Percentiles rank a stretch among this genome's conserved stretches.
phyloP scores from a whole-genome alignment of 129 eudicot species.

The Arctium minus region DNA sequence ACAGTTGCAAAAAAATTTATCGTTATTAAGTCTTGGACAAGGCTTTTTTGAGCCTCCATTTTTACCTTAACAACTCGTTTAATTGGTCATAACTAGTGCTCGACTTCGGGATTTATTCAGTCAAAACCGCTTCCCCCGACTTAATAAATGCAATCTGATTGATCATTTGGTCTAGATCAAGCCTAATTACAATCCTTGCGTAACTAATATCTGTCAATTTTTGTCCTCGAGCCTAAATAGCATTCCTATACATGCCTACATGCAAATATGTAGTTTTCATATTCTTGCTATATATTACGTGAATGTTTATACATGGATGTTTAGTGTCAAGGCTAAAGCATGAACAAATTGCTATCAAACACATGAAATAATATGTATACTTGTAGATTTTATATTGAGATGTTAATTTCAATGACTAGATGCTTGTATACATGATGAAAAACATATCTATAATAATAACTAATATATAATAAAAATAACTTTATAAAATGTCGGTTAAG shows the following conservation, averaged over 20 bases:
- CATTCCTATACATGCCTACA: neutral
- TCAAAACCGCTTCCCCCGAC: neutral
- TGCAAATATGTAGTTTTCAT: neutral
- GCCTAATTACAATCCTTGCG: neutral
- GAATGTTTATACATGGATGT: neutral
- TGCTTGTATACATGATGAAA: neutral
- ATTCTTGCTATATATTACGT: neutral
- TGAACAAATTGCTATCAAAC: neutral
- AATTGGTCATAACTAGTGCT: neutral
- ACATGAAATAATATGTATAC: neutral
- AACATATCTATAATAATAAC: neutral
- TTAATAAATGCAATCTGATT: neutral
- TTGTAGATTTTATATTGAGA: no score
- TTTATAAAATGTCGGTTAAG: neutral
- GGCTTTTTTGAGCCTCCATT: neutral
- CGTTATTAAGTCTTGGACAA: neutral
- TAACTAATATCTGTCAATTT: neutral
- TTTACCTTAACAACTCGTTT: neutral
- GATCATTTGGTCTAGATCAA: neutral
- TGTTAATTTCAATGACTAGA: no score
- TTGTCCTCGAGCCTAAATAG: neutral
- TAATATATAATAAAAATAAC: neutral
- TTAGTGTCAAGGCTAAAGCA: neutral
- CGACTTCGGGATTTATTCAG: neutral
- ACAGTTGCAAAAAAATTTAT: neutral